Evolutionary conservation across 495 filamentous ascomycete species (phyloP), one percentile per base, ranked within the genome.

Genomic region (Chaetomidium leptoderma): DNA sequence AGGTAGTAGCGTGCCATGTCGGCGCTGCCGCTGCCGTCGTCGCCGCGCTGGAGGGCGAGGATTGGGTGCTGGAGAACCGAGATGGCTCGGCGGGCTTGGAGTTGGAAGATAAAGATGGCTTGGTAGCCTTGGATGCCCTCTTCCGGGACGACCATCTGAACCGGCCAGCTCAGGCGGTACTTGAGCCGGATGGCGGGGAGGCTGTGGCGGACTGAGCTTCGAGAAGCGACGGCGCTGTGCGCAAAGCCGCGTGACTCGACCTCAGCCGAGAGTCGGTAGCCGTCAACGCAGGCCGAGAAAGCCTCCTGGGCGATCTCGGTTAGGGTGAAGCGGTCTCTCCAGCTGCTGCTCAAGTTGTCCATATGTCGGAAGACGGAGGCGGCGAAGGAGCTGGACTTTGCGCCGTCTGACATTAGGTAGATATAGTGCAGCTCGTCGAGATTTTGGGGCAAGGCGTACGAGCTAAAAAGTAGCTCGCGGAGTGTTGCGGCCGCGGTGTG

Each of bases 291-390:
- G 3, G 64, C 58, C 36, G 78, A 78, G 66, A 91, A 90, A 5
- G 86, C 81, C 33, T 80, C 81, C 53, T 89, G 88, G 5, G 86
- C 83, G 8, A 92, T 70, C 63, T 93, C 90, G 3, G 89, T 95
- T 32, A 96, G 75, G 5, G 87, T 76, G 65, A 90, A 95, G 21
- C 84, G 81, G 71, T 97, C 90, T 57, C 85, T 85, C 92, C 92
- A 97, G 24, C 78, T 78, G 17, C 68, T 64, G 47, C 80, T 81
- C 7, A 85, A 70, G 19, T 76, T 76, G 60, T 93, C 90, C 19
- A 97, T 81, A 36, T 87, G 82, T 37, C 89, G 83, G 67, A 95
- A 96, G 16, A 97, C 72, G 14, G 82, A 80, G 27, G 77, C 71
- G 17, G 88, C 80, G 50, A 97, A 85, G 0, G 71, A 65, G 42